phyloP scores from a whole-genome alignment of 1,284 basidiomycete species.

The Pascua sp. region DNA sequence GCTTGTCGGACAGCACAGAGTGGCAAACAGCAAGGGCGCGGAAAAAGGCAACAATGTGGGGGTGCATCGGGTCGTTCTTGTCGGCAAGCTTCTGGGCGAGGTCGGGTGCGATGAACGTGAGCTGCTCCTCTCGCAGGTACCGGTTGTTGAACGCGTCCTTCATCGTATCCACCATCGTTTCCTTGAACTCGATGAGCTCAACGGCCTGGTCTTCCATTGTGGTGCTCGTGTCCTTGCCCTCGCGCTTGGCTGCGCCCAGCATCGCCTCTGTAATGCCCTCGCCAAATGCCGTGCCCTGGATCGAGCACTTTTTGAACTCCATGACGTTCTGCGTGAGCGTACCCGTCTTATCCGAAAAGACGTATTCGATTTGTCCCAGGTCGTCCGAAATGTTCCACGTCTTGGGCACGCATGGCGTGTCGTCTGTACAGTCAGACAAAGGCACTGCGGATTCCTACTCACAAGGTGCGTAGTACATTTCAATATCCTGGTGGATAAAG shows the following conservation, averaged over 20 bases:
- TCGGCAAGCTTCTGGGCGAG: constrained; percentile 73
- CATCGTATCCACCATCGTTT: constrained; percentile 74
- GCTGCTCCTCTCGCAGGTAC: constrained; percentile 73
- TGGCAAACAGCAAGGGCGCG: constrained; percentile 88
- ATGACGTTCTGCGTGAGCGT: constrained; percentile 95
- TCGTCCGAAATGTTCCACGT: constrained; percentile 99
- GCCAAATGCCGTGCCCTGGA: constrained; percentile 78
- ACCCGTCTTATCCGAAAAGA: constrained; percentile 97
- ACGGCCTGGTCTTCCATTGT: constrained; percentile 67
- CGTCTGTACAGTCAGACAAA: constrained; percentile 48
- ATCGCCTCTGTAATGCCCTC: constrained; percentile 95
- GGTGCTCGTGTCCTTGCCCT: constrained; percentile 64
- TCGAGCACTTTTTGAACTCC: constrained; percentile 96
- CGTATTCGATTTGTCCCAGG: constrained; percentile 94
- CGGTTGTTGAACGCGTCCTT: constrained; percentile 78
- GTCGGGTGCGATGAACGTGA: constrained; percentile 84
- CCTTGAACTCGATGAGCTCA: constrained; percentile 65
- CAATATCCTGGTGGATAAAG: constrained; percentile 94
- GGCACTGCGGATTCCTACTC: constrained; percentile 4
- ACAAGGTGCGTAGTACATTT: constrained; percentile 88
- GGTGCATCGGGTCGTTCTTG: constrained; percentile 60
- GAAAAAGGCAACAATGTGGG: constrained; percentile 78
- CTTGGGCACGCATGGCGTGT: constrained; percentile 88
- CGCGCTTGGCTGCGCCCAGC: constrained; percentile 79
- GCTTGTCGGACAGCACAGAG: constrained; percentile 71